Base-by-base conservation (phyloP, 805 yeast species). In the Wilhelminamyces savonicus region DNA sequence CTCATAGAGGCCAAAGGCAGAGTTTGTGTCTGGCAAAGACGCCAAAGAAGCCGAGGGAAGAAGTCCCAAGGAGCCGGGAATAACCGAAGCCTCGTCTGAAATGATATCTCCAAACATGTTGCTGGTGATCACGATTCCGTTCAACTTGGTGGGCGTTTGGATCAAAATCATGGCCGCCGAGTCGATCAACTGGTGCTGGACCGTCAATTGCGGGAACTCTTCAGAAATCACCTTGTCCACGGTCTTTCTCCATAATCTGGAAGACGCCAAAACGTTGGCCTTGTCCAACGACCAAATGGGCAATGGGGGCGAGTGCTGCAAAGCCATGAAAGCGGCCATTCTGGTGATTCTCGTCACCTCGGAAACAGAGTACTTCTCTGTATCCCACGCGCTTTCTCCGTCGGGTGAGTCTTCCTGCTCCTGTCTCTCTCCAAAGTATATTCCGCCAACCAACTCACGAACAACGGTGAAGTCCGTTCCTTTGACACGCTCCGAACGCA, bases 81-180 rank as follows among this genome's bases (percentile, higher is more conserved):
- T 92, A 28, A 88, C 97, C 13, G 94, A 82, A 18, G 97, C 97
- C 68, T 92, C 98, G 59, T 92, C 98, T 33, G 95, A 83, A 49
- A 92, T 85, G 58, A 92, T 92, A 59, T 92, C 98, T 52, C 98
- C 98, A 58, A 92, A 92, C 95, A 92, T 90, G 67, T 92, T 92
- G 48, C 82, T 79, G 26, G 97, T 90, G 54, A 92, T 76, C 29
- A 92, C 77, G 29, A 92, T 73, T 62, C 98, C 98, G 56, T 92
- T 92, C 54, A 92, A 74, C 45, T 78, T 78, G 24, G 88, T 82
- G 48, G 98, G 98, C 39, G 74, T 77, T 64, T 92, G 87, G 47
- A 92, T 83, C 46, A 92, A 67, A 52, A 90, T 90, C 98, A 92
- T 92, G 29, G 98, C 97, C 30, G 98, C 98, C 10, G 97, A 88